A percentile compares a stretch with the other conserved stretches of the same genome.
These are phyloP conservation scores for Funneliformis geosporum DNA, from an alignment of 192 early-diverging fungal species.

Conservation along the genomic window DNA sequence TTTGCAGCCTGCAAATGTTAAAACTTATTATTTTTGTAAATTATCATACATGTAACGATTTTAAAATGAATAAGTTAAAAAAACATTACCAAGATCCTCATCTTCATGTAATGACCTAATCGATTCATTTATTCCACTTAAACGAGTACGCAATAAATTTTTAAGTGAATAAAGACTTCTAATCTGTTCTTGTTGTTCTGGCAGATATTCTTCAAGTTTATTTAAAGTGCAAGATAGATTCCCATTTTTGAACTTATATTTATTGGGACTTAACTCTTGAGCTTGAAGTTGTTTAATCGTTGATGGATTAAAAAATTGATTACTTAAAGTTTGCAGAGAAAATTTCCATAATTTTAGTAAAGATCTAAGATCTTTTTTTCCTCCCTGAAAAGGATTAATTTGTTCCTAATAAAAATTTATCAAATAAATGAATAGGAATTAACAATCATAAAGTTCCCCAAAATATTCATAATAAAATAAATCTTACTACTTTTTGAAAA, in stretches of 20 bases:
- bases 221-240: background rate
- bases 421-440: no score
- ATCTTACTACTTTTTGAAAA: slow-evolving; percentile 3
- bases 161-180: background rate
- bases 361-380: slow-evolving; percentile 12
- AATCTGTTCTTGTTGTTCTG: background rate
- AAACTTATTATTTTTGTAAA: no score
- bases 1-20: no score
- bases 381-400: background rate
- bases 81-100: background rate
- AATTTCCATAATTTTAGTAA: slow-evolving; percentile 14
- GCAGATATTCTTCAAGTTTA: background rate
- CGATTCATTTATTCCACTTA: slow-evolving; percentile 21
- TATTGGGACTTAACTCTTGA: background rate
- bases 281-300: background rate
- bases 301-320: no score
- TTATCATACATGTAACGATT: no score
- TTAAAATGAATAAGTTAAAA: background rate
- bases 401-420: background rate
- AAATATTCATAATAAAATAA: background rate
- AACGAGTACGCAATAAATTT: background rate
- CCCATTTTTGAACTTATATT: background rate
- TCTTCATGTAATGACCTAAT: background rate
- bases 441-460: background rate
- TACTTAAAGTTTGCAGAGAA: background rate